Conservation (phyloP, 257 asterid genomes). For the Orobanche coerulescens region DNA sequence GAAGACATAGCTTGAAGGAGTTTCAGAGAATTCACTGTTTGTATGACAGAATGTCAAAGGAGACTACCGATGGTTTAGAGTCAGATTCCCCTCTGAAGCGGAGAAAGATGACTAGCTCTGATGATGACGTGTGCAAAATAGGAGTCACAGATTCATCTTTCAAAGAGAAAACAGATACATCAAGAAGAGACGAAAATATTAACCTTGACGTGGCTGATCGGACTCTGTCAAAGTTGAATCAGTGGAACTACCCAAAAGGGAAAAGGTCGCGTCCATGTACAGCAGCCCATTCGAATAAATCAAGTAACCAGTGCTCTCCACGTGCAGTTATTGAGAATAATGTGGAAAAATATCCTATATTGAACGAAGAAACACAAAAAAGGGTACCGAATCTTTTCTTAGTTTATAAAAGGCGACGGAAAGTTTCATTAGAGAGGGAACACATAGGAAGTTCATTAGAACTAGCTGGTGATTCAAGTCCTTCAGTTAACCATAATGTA, state of each 20-base stretch:
- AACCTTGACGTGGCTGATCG: conserved; percentile 19
- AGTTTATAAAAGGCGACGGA: conserved; percentile 31
- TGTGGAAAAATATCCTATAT: conserved; percentile 25
- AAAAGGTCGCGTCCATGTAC: conserved; percentile 37
- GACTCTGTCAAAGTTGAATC: conserved; percentile 25
- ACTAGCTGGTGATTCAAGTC: conserved; percentile 19
- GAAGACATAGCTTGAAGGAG: conserved; percentile 12
- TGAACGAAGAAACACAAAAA: conserved; percentile 19
- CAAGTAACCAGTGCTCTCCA: conserved; percentile 26
- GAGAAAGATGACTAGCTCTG: conserved; percentile 21
- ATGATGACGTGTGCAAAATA: conserved; percentile 19
- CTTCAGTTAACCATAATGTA: conserved; percentile 20
- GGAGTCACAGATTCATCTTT: conserved; percentile 21
- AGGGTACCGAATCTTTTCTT: conserved; percentile 27
- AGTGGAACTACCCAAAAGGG: conserved; percentile 43
- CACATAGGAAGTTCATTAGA: conserved; percentile 21
- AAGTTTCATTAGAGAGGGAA: conserved; percentile 24
- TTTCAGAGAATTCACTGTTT: conserved; percentile 9
- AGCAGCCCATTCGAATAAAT: conserved; percentile 22
- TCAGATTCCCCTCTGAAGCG: conserved; percentile 21
- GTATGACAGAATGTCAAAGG: conserved; percentile 15
- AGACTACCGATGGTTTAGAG: conserved; percentile 25
- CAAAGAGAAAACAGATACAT: conserved; percentile 21
- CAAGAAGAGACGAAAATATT: conserved; percentile 18
- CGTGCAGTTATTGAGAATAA: conserved; percentile 21